A percentile compares a stretch with the other conserved stretches of the same genome.
phyloP scores from a whole-genome alignment of 1,139 yeast species.

The Saccharomycopsis crataegensis region DNA sequence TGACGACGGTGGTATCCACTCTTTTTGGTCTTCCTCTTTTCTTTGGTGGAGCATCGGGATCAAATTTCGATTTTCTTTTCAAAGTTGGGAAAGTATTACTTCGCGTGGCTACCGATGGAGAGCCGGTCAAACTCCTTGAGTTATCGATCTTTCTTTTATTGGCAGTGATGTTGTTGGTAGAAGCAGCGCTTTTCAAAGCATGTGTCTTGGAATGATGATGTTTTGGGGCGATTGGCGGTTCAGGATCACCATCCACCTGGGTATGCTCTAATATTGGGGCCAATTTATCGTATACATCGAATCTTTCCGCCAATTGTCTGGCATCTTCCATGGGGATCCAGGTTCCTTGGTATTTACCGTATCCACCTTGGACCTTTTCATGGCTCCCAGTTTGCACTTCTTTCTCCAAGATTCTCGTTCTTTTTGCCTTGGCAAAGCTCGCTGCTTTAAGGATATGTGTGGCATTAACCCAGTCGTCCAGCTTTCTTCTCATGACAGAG shows the following conservation, averaged over 20 bases:
- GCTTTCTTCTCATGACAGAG: slow-evolving; percentile 87
- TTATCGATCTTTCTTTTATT: slow-evolving; percentile 24
- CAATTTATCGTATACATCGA: slow-evolving; percentile 60
- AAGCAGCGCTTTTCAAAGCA: slow-evolving; percentile 7
- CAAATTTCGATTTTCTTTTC: slow-evolving; percentile 9
- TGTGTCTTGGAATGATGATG: slow-evolving; percentile 57
- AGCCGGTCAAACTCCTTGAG: neutral
- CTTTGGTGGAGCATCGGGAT: slow-evolving; percentile 16
- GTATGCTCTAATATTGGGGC: slow-evolving; percentile 61
- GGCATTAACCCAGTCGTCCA: slow-evolving; percentile 96
- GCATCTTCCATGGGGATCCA: slow-evolving; percentile 83
- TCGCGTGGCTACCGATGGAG: slow-evolving; percentile 6
- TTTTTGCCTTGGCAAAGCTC: slow-evolving; percentile 86
- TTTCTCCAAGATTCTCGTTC: slow-evolving; percentile 85
- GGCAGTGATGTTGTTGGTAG: slow-evolving; percentile 23
- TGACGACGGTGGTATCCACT: slow-evolving; percentile 21
- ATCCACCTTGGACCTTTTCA: slow-evolving; percentile 95
- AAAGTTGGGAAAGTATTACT: slow-evolving; percentile 11
- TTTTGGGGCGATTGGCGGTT: slow-evolving; percentile 81
- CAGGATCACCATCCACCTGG: slow-evolving; percentile 49
- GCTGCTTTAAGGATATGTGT: slow-evolving; percentile 94
- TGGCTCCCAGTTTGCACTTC: slow-evolving; percentile 84
- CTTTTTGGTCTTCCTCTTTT: slow-evolving; percentile 46
- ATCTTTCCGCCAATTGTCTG: slow-evolving; percentile 51
- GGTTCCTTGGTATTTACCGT: slow-evolving; percentile 95